Evolutionary conservation across 371 early-diverging fungal genomes (phyloP), one percentile per base, ranked within the genome.

Genomic region (Apophysomyces ossiformis): DNA sequence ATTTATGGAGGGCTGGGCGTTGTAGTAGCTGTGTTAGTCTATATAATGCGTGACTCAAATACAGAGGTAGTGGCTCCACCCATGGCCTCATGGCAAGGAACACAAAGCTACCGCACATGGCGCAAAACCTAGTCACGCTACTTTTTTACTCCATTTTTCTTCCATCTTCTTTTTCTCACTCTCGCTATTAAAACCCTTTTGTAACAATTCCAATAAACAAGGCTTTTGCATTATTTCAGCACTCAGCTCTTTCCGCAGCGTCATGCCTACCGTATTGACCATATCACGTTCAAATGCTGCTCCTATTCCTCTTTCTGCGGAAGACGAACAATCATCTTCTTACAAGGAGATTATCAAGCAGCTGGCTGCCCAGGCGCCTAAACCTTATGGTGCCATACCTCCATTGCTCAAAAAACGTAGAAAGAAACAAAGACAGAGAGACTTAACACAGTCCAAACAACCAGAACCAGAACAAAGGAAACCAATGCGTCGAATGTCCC

Each of bases 321-420:
- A 65, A 35, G 77, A 63, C 61, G 70, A 64, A 57, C 61, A 66
- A 66, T 26, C 71, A 35, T 64, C 79, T 57, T 74, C 86, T 57
- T 87, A 85, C 66, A 78, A 77, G 69, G 88, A 85, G 35, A 73
- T 85, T 21, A 81, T 82, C 21, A 75, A 80, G 62, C 81, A 78
- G 50, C 59, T 79, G 36, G 63, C 81, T 18, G 73, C 81, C 50
- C 73, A 77, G 37, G 76, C 77, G 4, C 79, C 85, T 26, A 78
- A 85, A 67, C 87, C 87, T 12, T 85, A 87, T 65, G 87, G 85
- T 35, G 76, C 75, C 39, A 85, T 85, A 61, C 85, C 85, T 35
- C 84, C 80, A 5, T 63, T 78, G 36, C 59, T 70, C 39, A 80
- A 77, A 57, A 70, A 69, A 62, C 61, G 65, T 26, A 71, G 59